Percentiles rank a stretch among this genome's conserved stretches.
These are phyloP conservation scores for Aphanocladium album DNA, from an alignment of 2,329 filamentous ascomycete genomes.

Conservation along the genomic window DNA sequence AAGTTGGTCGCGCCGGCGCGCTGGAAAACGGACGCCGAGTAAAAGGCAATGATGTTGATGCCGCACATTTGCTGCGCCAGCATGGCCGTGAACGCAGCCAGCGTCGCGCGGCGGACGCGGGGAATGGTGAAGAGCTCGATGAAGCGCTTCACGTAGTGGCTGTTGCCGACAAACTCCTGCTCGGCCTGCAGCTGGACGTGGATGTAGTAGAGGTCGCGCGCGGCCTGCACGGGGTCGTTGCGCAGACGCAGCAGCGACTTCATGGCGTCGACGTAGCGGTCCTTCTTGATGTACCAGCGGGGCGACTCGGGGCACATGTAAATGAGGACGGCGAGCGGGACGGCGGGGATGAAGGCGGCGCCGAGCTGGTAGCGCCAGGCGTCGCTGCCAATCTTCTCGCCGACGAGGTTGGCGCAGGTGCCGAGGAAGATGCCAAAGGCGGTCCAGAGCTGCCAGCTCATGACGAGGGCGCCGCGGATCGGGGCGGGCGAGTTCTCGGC, in stretches of 20 bases:
- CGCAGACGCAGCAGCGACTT: slow-evolving; percentile 47
- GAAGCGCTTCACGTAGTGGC: slow-evolving; percentile 58
- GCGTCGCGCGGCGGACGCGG: slow-evolving; percentile 65
- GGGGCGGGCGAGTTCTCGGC: slow-evolving; percentile 67
- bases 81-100: slow-evolving; percentile 77
- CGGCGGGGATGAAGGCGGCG: slow-evolving; percentile 56
- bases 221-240: slow-evolving; percentile 52
- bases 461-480: slow-evolving; percentile 71
- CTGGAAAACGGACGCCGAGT: slow-evolving; percentile 59
- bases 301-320: slow-evolving; percentile 64
- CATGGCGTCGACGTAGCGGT: slow-evolving; percentile 56
- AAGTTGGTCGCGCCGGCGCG: slow-evolving; percentile 52
- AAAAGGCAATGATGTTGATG: slow-evolving; percentile 73
- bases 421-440: slow-evolving; percentile 59
- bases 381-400: slow-evolving; percentile 34
- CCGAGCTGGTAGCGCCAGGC: slow-evolving; percentile 64
- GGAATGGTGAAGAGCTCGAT: slow-evolving; percentile 64
- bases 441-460: slow-evolving; percentile 74
- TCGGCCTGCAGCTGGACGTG: slow-evolving; percentile 61
- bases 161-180: slow-evolving; percentile 41
- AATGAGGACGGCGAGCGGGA: slow-evolving; percentile 54
- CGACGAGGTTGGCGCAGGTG: slow-evolving; percentile 23
- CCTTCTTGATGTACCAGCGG: slow-evolving; percentile 64
- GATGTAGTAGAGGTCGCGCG: slow-evolving; percentile 60
- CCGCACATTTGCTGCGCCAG: slow-evolving; percentile 67